phyloP scores from a whole-genome alignment of 768 basidiomycete genomes.

The Mycena pura region DNA sequence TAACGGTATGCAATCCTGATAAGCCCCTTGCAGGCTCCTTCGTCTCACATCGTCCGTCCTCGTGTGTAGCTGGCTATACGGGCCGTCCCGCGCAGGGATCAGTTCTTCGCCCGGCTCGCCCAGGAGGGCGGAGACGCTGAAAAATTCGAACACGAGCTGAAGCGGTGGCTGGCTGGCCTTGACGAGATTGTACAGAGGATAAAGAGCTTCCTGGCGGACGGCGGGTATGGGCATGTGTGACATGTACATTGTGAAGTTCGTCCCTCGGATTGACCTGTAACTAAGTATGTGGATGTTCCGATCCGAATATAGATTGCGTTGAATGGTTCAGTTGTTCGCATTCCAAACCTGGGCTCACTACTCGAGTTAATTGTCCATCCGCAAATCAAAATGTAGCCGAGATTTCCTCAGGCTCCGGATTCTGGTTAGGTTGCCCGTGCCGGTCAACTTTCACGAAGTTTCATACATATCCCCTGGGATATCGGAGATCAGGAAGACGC shows the following conservation, averaged over 20 bases:
- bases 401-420: too few species aligned
- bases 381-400: too few species aligned
- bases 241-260: background rate
- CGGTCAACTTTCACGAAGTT: too few species aligned
- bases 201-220: constrained; percentile 58
- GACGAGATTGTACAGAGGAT: constrained; percentile 58
- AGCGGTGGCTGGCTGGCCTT: constrained; percentile 66
- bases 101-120: constrained; percentile 69
- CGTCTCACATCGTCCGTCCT: constrained; percentile 4
- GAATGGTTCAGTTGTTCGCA: too few species aligned
- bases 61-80: constrained; percentile 59
- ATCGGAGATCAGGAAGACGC: too few species aligned
- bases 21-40: constrained; percentile 17
- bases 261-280: too few species aligned
- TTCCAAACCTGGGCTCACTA: too few species aligned
- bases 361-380: too few species aligned
- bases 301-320: too few species aligned
- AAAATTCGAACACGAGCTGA: constrained; percentile 59
- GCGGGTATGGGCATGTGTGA: constrained; percentile 59
- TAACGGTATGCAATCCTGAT: constrained; percentile 61
- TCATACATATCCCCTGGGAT: too few species aligned
- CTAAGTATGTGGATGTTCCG: too few species aligned
- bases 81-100: constrained; percentile 63
- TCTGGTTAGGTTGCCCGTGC: too few species aligned
- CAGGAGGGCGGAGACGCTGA: constrained; percentile 63